Base-by-base conservation (phyloP, 2,329 filamentous ascomycete species). In the Alternaria sp. region DNA sequence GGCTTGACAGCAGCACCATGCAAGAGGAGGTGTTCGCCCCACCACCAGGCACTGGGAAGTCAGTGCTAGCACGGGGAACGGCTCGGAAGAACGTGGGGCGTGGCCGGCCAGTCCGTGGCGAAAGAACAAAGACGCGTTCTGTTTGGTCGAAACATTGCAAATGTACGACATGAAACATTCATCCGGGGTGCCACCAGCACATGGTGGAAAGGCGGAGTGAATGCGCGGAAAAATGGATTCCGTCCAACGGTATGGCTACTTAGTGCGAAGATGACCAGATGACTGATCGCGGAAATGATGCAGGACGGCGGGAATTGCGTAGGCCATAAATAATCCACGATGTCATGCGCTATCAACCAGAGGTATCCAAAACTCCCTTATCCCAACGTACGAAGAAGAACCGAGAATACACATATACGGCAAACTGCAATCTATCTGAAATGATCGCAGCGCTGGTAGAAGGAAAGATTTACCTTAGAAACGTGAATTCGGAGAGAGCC, bases 1-100 rank as follows among this genome's bases (percentile, higher is more conserved):
- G 63, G 47, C 52, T 57, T 49, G 46, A 49, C 30, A 24, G 46
- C 7, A 49, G 32, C 34, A 36, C 46, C 26, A 26, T 49, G 46
- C 32, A 41, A n/a, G 43, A 39, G 9, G 26, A 18, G n/a, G 43
- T 7, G n/a, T 24, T 47, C 24, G 53, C 44, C 43, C 42, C 53
- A 49, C 42, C 34, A 32, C 16, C 7, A 18, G n/a, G 49, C 28
- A 11, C 28, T 18, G n/a, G 22, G 9, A 32, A 39, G 49, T 41
- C 26, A 18, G 36, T 52, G n/a, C 34, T 20, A 20, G 28, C 26
- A 39, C n/a, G 24, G 49, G 49, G 49, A 43, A 28, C 39, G 36
- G 49, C 36, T 43, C 36, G 34, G 39, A 52, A 43, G 36, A 52
- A 52, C 24, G 8, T 39, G 36, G 49, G 24, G 24, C 26, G 5